A percentile compares a stretch with the other conserved stretches of the same genome.
Conservation (phyloP, 192 early-diverging fungal species). For the Coemansia sp. region DNA sequence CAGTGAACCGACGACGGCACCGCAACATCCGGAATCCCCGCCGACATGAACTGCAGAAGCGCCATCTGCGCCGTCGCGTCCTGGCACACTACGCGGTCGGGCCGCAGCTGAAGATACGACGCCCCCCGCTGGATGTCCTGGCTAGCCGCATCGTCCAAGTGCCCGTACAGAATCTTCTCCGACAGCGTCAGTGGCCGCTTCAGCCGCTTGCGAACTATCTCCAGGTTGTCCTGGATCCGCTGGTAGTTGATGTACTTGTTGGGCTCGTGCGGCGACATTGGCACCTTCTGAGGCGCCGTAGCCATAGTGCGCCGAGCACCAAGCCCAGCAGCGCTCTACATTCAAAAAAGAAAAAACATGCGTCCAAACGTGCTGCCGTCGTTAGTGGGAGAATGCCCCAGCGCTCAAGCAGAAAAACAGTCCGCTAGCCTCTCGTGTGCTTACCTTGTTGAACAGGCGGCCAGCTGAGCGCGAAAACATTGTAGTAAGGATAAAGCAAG, state of each 20-base stretch:
- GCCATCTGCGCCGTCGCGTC: constrained; percentile 93
- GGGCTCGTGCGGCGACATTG: constrained; percentile 87
- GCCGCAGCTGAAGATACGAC: constrained; percentile 87
- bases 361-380: not conserved
- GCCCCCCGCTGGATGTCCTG: constrained; percentile 63
- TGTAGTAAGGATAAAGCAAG: not conserved
- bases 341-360: not conserved
- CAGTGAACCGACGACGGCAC: constrained; percentile 99
- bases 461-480: constrained; percentile 4
- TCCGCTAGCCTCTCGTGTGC: not conserved
- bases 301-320: constrained; percentile 45
- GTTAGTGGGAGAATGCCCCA: not conserved
- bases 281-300: constrained; percentile 66
- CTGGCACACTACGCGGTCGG: constrained; percentile 98
- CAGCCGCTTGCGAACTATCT: constrained; percentile 88
- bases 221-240: constrained; percentile 92
- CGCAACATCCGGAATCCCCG: constrained; percentile 87
- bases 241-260: constrained; percentile 98
- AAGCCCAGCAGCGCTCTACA: constrained; percentile 13
- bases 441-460: constrained; percentile 7
- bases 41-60: constrained; percentile 97
- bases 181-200: constrained; percentile 87
- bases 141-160: constrained; percentile 68
- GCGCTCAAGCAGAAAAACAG: not conserved
- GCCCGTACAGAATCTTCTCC: constrained; percentile 95